These are phyloP conservation scores for Trichoderma atrobrunneum DNA, from an alignment of 2,329 filamentous ascomycete species.

Conservation along the genomic window DNA sequence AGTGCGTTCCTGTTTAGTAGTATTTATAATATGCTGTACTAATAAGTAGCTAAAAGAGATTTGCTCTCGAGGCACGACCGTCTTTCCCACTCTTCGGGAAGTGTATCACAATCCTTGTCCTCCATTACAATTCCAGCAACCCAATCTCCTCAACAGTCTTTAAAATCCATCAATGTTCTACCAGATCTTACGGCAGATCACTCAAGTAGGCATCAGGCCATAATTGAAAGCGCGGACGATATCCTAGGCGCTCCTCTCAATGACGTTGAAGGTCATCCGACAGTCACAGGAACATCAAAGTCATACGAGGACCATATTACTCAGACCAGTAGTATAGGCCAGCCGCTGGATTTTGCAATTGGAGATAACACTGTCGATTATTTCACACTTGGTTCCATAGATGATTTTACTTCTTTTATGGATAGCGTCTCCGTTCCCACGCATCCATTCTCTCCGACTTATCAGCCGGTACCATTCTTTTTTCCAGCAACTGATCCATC, in stretches of 20 bases:
- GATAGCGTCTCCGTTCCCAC: background rate
- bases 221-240: background rate
- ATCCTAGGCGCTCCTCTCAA: background rate
- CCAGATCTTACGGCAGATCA: background rate
- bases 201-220: background rate
- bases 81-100: background rate
- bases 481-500: background rate
- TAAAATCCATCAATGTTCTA: background rate
- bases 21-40: background rate
- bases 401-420: conserved; percentile 1
- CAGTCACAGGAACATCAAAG: background rate
- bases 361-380: background rate
- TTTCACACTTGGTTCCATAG: background rate
- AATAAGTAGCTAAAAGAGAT: background rate
- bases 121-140: background rate
- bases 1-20: background rate
- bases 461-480: background rate
- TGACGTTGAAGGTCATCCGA: background rate
- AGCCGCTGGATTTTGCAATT: background rate
- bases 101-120: background rate
- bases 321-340: background rate
- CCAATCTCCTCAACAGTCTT: background rate
- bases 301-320: background rate
- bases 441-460: background rate
- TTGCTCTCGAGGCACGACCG: background rate